Evolutionary conservation across 164 flowering plant species (phyloP).

Genomic region (Malania oleifera): DNA sequence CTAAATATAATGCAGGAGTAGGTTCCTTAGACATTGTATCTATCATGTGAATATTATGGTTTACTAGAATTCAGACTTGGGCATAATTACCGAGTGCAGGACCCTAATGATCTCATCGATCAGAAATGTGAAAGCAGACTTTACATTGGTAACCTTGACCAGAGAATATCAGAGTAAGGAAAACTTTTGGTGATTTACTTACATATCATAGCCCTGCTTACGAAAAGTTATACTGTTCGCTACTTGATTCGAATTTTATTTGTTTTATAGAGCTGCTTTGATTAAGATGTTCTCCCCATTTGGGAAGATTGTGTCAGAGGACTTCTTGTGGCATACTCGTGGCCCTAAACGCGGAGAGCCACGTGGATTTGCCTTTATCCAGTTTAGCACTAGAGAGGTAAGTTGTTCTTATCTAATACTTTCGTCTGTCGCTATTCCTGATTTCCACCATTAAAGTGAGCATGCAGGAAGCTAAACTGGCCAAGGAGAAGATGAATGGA

Average conservation of each 20-base stretch:
- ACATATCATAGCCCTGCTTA: neutral
- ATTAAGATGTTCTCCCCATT: constrained; percentile 86
- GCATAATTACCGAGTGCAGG: constrained; percentile 36
- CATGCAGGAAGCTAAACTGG: constrained; percentile 86
- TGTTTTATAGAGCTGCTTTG: constrained; percentile 46
- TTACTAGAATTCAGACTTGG: neutral
- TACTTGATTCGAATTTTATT: neutral
- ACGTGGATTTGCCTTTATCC: constrained; percentile 84
- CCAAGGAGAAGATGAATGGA: constrained; percentile 90
- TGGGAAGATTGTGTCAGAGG: constrained; percentile 80
- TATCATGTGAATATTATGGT: neutral
- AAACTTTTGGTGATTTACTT: neutral
- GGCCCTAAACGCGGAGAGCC: constrained; percentile 91
- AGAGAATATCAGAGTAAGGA: constrained; percentile 76
- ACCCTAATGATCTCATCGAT: constrained; percentile 28
- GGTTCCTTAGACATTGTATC: neutral
- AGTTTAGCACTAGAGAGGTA: constrained; percentile 80
- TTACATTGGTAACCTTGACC: constrained; percentile 78
- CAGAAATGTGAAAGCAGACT: constrained; percentile 63
- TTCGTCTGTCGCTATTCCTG: constrained; percentile 26
- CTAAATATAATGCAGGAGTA: neutral
- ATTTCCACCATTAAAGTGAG: constrained; percentile 75
- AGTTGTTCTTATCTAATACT: constrained; percentile 13
- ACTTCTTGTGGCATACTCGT: constrained; percentile 83
- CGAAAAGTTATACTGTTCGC: neutral